Conservation (phyloP, 2,329 filamentous ascomycete genomes). For the Penicillium thymicola region DNA sequence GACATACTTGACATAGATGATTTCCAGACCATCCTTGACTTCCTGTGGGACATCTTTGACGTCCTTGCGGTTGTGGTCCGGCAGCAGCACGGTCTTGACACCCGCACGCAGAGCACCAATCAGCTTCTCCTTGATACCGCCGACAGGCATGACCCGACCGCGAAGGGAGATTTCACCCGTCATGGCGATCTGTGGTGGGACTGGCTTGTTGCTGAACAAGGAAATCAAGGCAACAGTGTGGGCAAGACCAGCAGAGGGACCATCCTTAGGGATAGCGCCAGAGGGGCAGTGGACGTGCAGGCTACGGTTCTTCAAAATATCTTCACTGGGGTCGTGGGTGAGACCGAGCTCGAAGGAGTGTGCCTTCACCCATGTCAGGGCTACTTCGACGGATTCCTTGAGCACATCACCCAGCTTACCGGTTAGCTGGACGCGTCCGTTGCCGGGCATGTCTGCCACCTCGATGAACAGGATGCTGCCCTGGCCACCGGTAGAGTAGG, state of each 20-base stretch:
- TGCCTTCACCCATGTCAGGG: slow-evolving; percentile 93
- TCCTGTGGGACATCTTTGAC: slow-evolving; percentile 85
- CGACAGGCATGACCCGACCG: slow-evolving; percentile 87
- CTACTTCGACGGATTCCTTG: slow-evolving; percentile 95
- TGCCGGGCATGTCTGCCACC: slow-evolving; percentile 93
- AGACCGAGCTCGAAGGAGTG: slow-evolving; percentile 90
- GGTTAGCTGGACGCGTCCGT: slow-evolving; percentile 87
- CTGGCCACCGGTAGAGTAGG: slow-evolving; percentile 87
- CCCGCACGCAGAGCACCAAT: slow-evolving; percentile 91
- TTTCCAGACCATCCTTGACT: slow-evolving; percentile 80
- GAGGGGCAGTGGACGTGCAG: slow-evolving; percentile 96
- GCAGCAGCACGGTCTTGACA: slow-evolving; percentile 89
- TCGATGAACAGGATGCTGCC: slow-evolving; percentile 98
- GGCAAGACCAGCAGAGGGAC: slow-evolving; percentile 77
- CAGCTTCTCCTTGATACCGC: slow-evolving; percentile 97
- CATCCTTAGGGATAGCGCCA: slow-evolving; percentile 93
- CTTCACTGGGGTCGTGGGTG: slow-evolving; percentile 73
- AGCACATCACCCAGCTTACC: slow-evolving; percentile 95
- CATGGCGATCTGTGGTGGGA: slow-evolving; percentile 93
- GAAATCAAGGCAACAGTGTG: slow-evolving; percentile 93
- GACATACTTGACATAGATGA: slow-evolving; percentile 82
- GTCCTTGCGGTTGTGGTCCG: slow-evolving; percentile 86
- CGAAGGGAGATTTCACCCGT: slow-evolving; percentile 77
- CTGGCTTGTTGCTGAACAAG: slow-evolving; percentile 78
- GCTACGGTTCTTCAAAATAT: slow-evolving; percentile 93